phyloP scores from a whole-genome alignment of 2,329 filamentous ascomycete genomes.

The Aspergillus sp. region DNA sequence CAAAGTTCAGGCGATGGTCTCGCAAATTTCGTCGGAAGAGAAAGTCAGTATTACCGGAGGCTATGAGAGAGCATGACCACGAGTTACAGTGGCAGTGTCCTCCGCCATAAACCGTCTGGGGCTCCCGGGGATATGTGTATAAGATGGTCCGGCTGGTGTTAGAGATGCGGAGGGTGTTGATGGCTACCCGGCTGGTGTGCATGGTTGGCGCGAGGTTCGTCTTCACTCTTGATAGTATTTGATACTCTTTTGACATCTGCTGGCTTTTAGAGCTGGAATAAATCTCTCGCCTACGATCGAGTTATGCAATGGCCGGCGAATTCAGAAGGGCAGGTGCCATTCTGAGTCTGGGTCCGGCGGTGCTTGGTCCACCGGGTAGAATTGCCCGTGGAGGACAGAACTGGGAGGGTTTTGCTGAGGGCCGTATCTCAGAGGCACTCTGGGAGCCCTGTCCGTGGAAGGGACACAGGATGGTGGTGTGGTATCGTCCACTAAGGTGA shows the following conservation, averaged over 20 bases:
- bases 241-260: background rate
- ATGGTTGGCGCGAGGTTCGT: conserved; percentile 31
- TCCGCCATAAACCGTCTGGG: background rate
- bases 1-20: background rate
- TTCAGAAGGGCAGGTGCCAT: conserved; percentile 24
- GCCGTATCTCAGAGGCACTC: conserved; percentile 35
- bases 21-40: background rate
- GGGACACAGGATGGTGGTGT: conserved; percentile 41
- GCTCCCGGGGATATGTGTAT: conserved; percentile 18
- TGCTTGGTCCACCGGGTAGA: conserved; percentile 35
- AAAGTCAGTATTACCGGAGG: background rate
- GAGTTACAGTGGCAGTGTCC: background rate
- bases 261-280: conserved; percentile 41
- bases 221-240: background rate
- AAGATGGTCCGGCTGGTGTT: conserved; percentile 31
- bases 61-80: background rate
- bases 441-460: conserved; percentile 33
- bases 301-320: conserved; percentile 51
- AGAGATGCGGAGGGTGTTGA: conserved; percentile 39
- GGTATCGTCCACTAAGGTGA: conserved; percentile 20
- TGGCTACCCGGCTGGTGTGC: conserved; percentile 37
- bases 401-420: conserved; percentile 38
- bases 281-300: conserved; percentile 46
- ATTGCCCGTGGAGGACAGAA: conserved; percentile 36
- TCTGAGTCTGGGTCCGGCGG: conserved; percentile 35